Evolutionary conservation across 352 stramenopile species (phyloP).

Genomic region (Phytopythium ostracodes): DNA sequence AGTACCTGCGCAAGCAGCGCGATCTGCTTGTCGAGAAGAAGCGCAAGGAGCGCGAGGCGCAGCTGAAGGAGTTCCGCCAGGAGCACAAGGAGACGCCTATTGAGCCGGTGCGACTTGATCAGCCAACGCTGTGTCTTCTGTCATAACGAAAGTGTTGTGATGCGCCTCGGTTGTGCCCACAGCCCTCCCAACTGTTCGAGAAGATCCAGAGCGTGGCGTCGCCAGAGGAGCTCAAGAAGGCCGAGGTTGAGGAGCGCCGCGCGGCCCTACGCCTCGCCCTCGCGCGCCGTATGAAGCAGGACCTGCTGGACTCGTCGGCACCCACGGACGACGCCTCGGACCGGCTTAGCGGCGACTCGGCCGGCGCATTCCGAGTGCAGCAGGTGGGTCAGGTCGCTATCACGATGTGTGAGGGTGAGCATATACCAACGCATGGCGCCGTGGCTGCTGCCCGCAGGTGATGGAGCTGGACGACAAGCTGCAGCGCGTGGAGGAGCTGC

Average conservation of each 20-base stretch:
- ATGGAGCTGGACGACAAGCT: constrained; percentile 75
- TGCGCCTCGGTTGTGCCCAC: background rate
- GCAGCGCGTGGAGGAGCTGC: constrained; percentile 70
- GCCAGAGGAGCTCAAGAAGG: constrained; percentile 55
- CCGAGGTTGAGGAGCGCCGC: constrained; percentile 61
- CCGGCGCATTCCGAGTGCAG: constrained; percentile 37
- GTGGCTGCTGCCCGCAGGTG: constrained; percentile 20
- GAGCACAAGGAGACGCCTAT: constrained; percentile 60
- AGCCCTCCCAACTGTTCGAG: constrained; percentile 51
- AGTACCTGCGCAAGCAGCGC: constrained; percentile 70
- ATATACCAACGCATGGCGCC: background rate
- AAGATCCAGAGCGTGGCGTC: constrained; percentile 55
- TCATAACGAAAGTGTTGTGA: background rate
- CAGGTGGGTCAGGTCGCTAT: constrained; percentile 24
- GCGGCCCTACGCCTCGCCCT: constrained; percentile 68
- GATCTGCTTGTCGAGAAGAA: constrained; percentile 83
- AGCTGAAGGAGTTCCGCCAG: constrained; percentile 74
- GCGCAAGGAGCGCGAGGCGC: constrained; percentile 59
- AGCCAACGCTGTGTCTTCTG: background rate
- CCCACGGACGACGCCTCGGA: constrained; percentile 13
- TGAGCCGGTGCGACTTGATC: constrained; percentile 31
- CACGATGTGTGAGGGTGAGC: background rate
- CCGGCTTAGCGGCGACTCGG: constrained; percentile 7
- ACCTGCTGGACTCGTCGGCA: constrained; percentile 44
- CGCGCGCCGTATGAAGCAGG: constrained; percentile 77